Percentiles rank a stretch among this genome's conserved stretches.
These are phyloP conservation scores for Spongospora subterranea DNA, from an alignment of 208 protist species.

Conservation along the genomic window DNA sequence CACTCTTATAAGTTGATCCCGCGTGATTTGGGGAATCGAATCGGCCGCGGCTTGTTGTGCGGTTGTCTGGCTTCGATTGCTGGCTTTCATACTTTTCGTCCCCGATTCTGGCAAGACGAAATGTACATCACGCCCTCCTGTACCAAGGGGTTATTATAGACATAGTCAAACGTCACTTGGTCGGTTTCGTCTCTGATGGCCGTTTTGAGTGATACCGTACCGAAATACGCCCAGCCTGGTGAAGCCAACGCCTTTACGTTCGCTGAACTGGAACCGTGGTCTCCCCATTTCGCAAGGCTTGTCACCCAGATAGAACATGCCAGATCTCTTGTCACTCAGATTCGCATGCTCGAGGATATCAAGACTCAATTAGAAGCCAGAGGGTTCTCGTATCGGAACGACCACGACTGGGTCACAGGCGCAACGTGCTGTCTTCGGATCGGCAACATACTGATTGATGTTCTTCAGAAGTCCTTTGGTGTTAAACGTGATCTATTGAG, in stretches of 20 bases:
- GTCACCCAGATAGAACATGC: neutral
- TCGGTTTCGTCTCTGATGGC: neutral
- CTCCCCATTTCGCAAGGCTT: neutral
- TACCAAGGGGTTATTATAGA: neutral
- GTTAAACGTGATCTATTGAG: constrained; percentile 40
- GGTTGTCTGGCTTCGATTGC: too few relatives aligned
- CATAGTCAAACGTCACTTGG: neutral
- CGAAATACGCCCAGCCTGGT: neutral
- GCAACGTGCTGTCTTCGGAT: neutral
- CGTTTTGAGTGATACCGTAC: neutral
- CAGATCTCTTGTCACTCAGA: neutral
- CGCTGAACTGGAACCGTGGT: constrained; percentile 17
- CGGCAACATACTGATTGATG: neutral
- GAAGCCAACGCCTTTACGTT: neutral
- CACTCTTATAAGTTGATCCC: too few relatives aligned
- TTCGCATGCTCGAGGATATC: constrained; percentile 32
- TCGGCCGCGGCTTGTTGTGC: neutral
- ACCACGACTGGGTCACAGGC: neutral
- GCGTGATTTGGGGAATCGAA: neutral
- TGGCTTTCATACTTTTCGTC: neutral
- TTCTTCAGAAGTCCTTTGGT: constrained; percentile 42
- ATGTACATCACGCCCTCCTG: neutral
- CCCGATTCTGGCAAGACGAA: neutral
- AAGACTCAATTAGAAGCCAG: neutral
- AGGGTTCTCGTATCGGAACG: constrained; percentile 45